phyloP scores from a whole-genome alignment of 1,284 basidiomycete species.

The Inonotus hispidus region DNA sequence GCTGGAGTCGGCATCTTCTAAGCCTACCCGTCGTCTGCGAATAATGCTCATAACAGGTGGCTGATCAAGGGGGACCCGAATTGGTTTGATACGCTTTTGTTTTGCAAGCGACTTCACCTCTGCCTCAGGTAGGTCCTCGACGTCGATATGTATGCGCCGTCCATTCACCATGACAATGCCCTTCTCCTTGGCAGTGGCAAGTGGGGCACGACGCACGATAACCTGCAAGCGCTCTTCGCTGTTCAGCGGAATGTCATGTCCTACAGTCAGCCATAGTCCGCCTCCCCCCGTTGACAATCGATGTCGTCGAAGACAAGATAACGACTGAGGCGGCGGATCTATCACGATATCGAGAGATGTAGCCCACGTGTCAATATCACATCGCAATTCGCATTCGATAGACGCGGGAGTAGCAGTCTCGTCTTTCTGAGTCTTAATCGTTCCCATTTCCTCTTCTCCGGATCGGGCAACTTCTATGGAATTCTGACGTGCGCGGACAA shows the following conservation, averaged over 20 bases:
- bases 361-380: conserved; percentile 92
- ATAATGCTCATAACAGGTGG: conserved; percentile 77
- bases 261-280: conserved; percentile 94
- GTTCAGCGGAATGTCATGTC: conserved; percentile 76
- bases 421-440: conserved; percentile 15
- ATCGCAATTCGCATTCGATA: conserved; percentile 90
- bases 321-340: conserved; percentile 87
- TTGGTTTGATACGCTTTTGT: conserved; percentile 84
- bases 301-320: conserved; percentile 84
- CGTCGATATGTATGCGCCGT: conserved; percentile 78
- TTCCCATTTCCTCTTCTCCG: not conserved
- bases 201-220: conserved; percentile 71
- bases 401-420: conserved; percentile 12
- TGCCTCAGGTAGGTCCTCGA: conserved; percentile 85
- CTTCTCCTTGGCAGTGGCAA: conserved; percentile 58
- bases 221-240: conserved; percentile 71
- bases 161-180: conserved; percentile 89
- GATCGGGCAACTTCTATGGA: conserved; percentile 8
- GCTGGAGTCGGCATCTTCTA: conserved; percentile 25
- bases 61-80: conserved; percentile 87
- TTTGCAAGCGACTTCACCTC: conserved; percentile 82
- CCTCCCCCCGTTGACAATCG: conserved; percentile 84
- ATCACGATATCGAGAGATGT: conserved; percentile 84
- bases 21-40: conserved; percentile 57
- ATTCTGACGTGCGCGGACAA: conserved; percentile 9